Evolutionary conservation across 805 yeast species (phyloP).

Genomic region (Candida manassasensis): DNA sequence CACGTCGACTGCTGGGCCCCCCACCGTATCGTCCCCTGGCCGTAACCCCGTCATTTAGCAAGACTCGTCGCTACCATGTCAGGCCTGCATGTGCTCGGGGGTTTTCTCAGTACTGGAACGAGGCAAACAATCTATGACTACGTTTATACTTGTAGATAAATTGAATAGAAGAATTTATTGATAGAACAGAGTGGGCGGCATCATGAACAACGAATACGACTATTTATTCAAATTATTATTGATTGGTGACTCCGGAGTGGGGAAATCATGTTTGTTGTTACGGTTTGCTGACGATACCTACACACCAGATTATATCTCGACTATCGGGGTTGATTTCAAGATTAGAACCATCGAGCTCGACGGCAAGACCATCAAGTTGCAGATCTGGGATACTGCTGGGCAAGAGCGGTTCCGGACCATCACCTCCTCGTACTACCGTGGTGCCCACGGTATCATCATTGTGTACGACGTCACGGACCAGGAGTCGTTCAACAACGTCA

Average conservation of each 20-base stretch:
- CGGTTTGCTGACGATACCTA: slow-evolving; percentile 97
- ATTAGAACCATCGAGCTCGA: slow-evolving; percentile 89
- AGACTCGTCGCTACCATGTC: too few relatives aligned
- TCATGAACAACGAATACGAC: slow-evolving; percentile 94
- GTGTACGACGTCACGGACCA: slow-evolving; percentile 98
- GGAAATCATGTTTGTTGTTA: slow-evolving; percentile 89
- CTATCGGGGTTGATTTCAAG: slow-evolving; percentile 95
- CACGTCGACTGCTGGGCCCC: too few relatives aligned
- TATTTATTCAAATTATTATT: slow-evolving; percentile 89
- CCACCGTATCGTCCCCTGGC: too few relatives aligned
- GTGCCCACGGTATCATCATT: slow-evolving; percentile 97
- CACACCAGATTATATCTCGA: slow-evolving; percentile 93
- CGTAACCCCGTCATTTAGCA: too few relatives aligned
- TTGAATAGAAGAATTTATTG: background rate
- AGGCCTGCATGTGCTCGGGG: too few relatives aligned
- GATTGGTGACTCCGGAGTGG: slow-evolving; percentile 96
- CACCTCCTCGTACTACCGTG: slow-evolving; percentile 95
- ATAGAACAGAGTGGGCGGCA: background rate
- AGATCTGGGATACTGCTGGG: slow-evolving; percentile 99
- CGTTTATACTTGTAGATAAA: background rate
- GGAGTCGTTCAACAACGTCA: slow-evolving; percentile 91
- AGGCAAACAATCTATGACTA: slow-evolving; percentile 1
- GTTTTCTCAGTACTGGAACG: too few relatives aligned
- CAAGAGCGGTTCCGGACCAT: slow-evolving; percentile 98
- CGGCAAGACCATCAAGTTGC: slow-evolving; percentile 95